Evolutionary conservation across 2,329 filamentous ascomycete species (phyloP).

Genomic region (Ascochyta koolunga): DNA sequence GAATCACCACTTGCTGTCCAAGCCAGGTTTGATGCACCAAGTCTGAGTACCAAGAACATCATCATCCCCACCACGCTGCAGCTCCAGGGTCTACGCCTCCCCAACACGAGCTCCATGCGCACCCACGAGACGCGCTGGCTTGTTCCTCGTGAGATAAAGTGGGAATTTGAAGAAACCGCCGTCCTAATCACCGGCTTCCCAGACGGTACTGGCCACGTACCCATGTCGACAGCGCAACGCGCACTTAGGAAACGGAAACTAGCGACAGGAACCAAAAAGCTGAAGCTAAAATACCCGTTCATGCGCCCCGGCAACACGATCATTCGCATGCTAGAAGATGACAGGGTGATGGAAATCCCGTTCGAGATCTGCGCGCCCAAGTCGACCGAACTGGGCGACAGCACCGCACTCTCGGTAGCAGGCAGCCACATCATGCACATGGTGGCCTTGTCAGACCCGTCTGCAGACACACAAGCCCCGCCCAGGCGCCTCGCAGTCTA

Average conservation of each 20-base stretch:
- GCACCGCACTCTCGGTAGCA: slow-evolving; percentile 4
- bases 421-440: slow-evolving; percentile 13
- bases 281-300: slow-evolving; percentile 14
- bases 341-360: background rate
- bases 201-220: slow-evolving; percentile 11
- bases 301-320: slow-evolving; percentile 1
- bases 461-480: background rate
- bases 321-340: background rate
- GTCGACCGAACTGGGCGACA: background rate
- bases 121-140: slow-evolving; percentile 13
- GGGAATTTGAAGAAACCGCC: slow-evolving; percentile 9
- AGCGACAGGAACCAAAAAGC: slow-evolving; percentile 3
- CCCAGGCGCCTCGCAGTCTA: slow-evolving; percentile 9
- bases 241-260: slow-evolving; percentile 4
- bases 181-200: slow-evolving; percentile 5
- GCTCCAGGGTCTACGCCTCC: slow-evolving; percentile 4
- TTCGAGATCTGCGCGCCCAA: background rate
- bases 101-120: slow-evolving; percentile 5
- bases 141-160: slow-evolving; percentile 7
- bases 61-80: slow-evolving; percentile 6
- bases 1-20: slow-evolving; percentile 9
- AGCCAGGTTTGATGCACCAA: slow-evolving; percentile 7
- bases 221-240: slow-evolving; percentile 6
- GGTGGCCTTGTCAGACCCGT: background rate
- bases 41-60: background rate